These are phyloP conservation scores for Syzygium jambos DNA, from an alignment of 345 rosid genomes.

Conservation along the genomic window DNA sequence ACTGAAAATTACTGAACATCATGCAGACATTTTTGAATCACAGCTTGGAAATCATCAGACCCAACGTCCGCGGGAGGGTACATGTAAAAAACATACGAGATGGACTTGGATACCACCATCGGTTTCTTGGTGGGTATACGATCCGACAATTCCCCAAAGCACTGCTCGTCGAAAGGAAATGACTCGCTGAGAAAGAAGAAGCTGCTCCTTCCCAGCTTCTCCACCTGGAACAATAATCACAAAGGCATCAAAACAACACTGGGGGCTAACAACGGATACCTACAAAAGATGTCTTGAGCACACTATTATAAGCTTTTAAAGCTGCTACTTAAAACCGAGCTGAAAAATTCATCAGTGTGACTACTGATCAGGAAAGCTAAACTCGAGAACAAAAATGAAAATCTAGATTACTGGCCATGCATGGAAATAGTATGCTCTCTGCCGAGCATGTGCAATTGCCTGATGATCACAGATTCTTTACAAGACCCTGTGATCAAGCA, in stretches of 20 bases:
- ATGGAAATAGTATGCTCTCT: background rate
- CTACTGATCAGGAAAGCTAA: background rate
- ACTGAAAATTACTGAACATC: background rate
- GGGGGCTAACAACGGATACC: background rate
- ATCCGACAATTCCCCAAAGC: slow-evolving; percentile 52
- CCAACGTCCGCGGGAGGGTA: slow-evolving; percentile 49
- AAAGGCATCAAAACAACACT: background rate
- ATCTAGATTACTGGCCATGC: background rate
- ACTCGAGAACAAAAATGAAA: background rate
- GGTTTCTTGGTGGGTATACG: slow-evolving; percentile 28
- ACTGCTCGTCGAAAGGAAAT: slow-evolving; percentile 51
- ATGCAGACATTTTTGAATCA: slow-evolving; percentile 21
- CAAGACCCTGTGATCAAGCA: background rate
- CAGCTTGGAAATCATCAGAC: slow-evolving; percentile 37
- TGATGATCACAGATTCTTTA: background rate
- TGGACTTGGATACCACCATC: slow-evolving; percentile 46
- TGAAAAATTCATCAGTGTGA: background rate
- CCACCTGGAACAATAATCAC: slow-evolving; percentile 38
- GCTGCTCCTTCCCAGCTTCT: slow-evolving; percentile 63
- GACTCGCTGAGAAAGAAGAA: slow-evolving; percentile 78
- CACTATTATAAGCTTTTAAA: background rate
- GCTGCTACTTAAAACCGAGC: background rate
- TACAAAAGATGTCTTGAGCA: background rate
- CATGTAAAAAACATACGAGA: slow-evolving; percentile 62
- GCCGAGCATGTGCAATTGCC: background rate